Percentiles rank a stretch among this genome's conserved stretches.
Conservation (phyloP, 140 eudicot genomes). For the Senecio squalidus region DNA sequence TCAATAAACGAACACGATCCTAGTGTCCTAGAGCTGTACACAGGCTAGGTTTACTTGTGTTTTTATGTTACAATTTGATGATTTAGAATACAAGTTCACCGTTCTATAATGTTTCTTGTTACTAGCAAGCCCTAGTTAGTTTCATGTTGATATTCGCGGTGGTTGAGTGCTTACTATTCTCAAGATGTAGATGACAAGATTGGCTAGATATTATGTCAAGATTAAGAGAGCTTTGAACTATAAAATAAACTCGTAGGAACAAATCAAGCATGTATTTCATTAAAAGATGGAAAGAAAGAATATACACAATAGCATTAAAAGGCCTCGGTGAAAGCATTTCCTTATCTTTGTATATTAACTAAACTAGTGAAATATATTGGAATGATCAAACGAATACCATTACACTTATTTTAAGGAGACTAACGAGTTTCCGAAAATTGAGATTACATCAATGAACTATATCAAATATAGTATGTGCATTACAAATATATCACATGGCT, state of each 20-base stretch:
- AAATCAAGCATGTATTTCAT: too few relatives aligned
- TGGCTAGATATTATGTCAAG: too few relatives aligned
- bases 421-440: neutral
- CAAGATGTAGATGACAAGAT: too few relatives aligned
- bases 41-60: neutral
- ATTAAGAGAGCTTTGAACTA: too few relatives aligned
- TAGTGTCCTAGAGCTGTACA: neutral
- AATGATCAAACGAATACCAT: neutral
- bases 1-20: neutral
- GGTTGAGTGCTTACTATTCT: too few relatives aligned
- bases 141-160: too few relatives aligned
- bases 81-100: neutral
- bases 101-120: neutral
- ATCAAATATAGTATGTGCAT: neutral
- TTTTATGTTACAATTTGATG: neutral
- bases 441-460: neutral
- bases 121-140: neutral
- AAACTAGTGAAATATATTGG: neutral
- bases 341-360: neutral
- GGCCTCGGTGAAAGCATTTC: neutral
- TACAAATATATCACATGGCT: neutral
- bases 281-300: neutral
- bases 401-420: neutral
- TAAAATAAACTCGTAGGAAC: too few relatives aligned
- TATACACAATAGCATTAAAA: neutral